These are phyloP conservation scores for Colletotrichum karsti DNA, from an alignment of 2,329 filamentous ascomycete species.

Conservation along the genomic window DNA sequence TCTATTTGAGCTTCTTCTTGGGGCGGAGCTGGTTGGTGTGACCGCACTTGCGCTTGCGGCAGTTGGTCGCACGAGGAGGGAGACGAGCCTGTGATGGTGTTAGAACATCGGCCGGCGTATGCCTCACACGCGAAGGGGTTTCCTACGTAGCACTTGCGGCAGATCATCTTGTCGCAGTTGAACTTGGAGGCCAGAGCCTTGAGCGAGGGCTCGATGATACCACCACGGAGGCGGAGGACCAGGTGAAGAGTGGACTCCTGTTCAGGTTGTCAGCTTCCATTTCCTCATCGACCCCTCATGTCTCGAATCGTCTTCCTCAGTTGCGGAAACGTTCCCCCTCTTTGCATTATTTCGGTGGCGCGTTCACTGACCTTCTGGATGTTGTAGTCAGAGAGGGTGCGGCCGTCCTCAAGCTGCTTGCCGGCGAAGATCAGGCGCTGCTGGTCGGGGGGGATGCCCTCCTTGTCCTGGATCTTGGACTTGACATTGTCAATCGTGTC, in stretches of 20 bases:
- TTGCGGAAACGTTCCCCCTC: neutral
- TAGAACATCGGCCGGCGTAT: neutral
- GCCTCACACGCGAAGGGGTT: neutral
- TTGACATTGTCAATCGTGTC: constrained; percentile 99
- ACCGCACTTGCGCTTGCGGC: constrained; percentile 99
- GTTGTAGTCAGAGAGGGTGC: constrained; percentile 97
- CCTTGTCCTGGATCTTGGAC: constrained; percentile 99
- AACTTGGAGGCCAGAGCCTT: constrained; percentile 99
- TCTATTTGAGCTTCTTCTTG: constrained; percentile 99
- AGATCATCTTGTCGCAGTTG: constrained; percentile 99
- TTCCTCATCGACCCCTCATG: neutral
- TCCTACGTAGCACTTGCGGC: constrained; percentile 99
- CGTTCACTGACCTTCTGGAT: constrained; percentile 88
- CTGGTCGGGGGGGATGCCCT: constrained; percentile 97
- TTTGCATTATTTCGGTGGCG: neutral
- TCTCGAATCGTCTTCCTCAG: neutral
- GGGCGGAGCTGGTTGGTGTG: constrained; percentile 99
- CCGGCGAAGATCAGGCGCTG: constrained; percentile 99
- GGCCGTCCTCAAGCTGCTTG: constrained; percentile 99
- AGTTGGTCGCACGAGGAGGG: constrained; percentile 98
- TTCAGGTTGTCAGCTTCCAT: constrained; percentile 27
- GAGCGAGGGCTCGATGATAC: constrained; percentile 98
- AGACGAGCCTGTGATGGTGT: constrained; percentile 72
- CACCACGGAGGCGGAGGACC: constrained; percentile 98
- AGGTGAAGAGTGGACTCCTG: constrained; percentile 98